Conservation (phyloP, 139 green algal species). For the Picochlorum sp. region DNA sequence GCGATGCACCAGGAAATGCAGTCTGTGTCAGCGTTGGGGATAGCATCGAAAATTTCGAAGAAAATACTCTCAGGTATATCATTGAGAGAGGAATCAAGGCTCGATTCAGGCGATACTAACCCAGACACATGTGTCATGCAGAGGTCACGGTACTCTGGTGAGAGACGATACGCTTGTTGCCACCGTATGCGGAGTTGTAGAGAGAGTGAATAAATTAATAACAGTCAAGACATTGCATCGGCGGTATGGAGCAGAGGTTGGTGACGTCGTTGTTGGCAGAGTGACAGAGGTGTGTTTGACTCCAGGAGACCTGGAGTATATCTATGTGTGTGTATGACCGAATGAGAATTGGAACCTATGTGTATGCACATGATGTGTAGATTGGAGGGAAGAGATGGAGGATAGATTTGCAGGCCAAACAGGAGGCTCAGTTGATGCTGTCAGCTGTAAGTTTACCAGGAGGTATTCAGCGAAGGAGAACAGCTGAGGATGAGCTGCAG, state of each 20-base stretch:
- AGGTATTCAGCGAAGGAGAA: constrained; percentile 66
- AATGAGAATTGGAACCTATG: neutral
- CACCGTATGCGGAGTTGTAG: constrained; percentile 60
- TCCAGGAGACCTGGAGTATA: neutral
- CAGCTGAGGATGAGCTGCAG: constrained; percentile 80
- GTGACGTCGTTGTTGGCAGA: constrained; percentile 75
- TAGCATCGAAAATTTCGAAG: constrained; percentile 27
- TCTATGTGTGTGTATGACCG: too few relatives aligned
- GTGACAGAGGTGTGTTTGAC: constrained; percentile 50
- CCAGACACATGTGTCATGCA: constrained; percentile 8
- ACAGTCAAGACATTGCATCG: constrained; percentile 43
- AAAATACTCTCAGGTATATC: neutral
- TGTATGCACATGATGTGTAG: constrained; percentile 18
- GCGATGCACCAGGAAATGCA: neutral
- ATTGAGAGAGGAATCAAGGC: neutral
- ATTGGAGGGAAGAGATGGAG: constrained; percentile 71
- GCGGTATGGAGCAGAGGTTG: constrained; percentile 65
- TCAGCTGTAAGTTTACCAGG: constrained; percentile 79
- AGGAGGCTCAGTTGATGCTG: constrained; percentile 67
- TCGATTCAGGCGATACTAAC: too few relatives aligned
- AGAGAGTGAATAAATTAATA: constrained; percentile 75
- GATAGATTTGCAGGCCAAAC: constrained; percentile 56
- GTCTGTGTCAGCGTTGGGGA: constrained; percentile 42
- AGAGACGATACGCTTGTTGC: constrained; percentile 54
- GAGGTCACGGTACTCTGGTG: constrained; percentile 69